Percentiles rank a stretch among this genome's conserved stretches.
Conservation (phyloP, 1,284 basidiomycete genomes). For the Malassezia cuniculi region DNA sequence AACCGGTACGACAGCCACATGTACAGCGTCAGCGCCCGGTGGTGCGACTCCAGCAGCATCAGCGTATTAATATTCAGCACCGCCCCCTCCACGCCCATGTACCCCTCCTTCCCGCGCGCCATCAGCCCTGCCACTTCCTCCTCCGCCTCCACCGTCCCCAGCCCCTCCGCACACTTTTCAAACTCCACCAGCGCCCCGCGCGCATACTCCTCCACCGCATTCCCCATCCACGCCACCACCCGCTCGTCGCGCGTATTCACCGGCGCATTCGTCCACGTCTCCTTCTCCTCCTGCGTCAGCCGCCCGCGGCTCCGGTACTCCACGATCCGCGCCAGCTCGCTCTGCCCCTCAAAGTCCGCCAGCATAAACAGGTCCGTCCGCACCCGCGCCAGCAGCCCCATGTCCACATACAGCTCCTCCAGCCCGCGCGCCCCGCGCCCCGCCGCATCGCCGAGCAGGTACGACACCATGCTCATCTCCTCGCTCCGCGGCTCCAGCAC, state of each 20-base stretch:
- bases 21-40: conserved; percentile 69
- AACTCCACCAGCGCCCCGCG: conserved; percentile 45
- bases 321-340: conserved; percentile 41
- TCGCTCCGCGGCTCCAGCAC: conserved; percentile 45
- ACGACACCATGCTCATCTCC: conserved; percentile 43
- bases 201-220: conserved; percentile 46
- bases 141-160: conserved; percentile 47
- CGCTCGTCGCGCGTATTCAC: conserved; percentile 48
- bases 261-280: conserved; percentile 49
- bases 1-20: conserved; percentile 75
- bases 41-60: conserved; percentile 60
- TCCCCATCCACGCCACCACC: conserved; percentile 44
- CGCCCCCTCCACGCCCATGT: conserved; percentile 5
- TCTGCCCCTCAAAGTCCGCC: conserved; percentile 43
- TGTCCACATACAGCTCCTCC: conserved; percentile 49
- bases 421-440: conserved; percentile 44
- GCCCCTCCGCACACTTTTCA: conserved; percentile 40
- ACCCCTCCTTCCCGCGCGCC: conserved; percentile 1
- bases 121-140: conserved; percentile 4
- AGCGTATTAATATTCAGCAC: conserved; percentile 44
- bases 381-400: conserved; percentile 50
- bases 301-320: conserved; percentile 46
- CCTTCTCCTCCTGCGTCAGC: conserved; percentile 51
- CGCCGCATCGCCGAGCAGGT: conserved; percentile 39
- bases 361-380: conserved; percentile 50